A percentile compares a stretch with the other conserved stretches of the same genome.
Conservation (phyloP, 2,329 filamentous ascomycete genomes). For the Canariomyces notabilis region DNA sequence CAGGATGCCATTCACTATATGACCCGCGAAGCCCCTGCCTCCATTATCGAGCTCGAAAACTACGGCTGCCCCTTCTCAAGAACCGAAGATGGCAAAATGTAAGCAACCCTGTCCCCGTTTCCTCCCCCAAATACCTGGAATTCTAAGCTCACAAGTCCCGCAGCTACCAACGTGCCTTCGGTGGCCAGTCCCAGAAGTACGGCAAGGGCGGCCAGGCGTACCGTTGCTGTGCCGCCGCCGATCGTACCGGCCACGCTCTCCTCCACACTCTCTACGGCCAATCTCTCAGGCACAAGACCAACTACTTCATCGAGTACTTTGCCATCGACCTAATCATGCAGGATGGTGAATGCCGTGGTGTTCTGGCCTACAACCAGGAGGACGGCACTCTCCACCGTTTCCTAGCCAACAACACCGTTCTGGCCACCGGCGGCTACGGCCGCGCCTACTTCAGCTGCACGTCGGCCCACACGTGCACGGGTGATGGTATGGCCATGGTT, state of each 20-base stretch:
- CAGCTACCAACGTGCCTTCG: constrained; percentile 95
- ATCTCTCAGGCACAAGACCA: constrained; percentile 94
- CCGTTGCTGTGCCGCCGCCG: constrained; percentile 91
- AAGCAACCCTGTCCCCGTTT: constrained; percentile 31
- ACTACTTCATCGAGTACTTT: constrained; percentile 99
- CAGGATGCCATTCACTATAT: constrained; percentile 99
- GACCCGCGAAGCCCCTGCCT: constrained; percentile 88
- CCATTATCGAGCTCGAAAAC: constrained; percentile 92
- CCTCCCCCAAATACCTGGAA: background rate
- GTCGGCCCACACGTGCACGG: constrained; percentile 95
- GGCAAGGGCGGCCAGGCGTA: constrained; percentile 98
- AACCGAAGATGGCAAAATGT: constrained; percentile 95
- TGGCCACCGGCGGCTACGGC: constrained; percentile 95
- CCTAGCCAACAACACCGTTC: constrained; percentile 91
- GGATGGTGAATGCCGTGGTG: constrained; percentile 92
- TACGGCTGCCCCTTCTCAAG: constrained; percentile 96
- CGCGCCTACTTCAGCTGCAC: constrained; percentile 98
- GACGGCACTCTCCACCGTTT: constrained; percentile 97
- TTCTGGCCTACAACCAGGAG: constrained; percentile 97
- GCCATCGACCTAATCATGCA: constrained; percentile 97
- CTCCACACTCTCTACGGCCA: constrained; percentile 98
- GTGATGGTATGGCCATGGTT: constrained; percentile 99
- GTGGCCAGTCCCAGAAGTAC: constrained; percentile 91
- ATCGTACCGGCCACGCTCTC: constrained; percentile 94
- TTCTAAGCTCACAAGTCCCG: constrained; percentile 12